These are phyloP conservation scores for Caloboletus inedulis DNA, from an alignment of 1,284 basidiomycete species.

Conservation along the genomic window DNA sequence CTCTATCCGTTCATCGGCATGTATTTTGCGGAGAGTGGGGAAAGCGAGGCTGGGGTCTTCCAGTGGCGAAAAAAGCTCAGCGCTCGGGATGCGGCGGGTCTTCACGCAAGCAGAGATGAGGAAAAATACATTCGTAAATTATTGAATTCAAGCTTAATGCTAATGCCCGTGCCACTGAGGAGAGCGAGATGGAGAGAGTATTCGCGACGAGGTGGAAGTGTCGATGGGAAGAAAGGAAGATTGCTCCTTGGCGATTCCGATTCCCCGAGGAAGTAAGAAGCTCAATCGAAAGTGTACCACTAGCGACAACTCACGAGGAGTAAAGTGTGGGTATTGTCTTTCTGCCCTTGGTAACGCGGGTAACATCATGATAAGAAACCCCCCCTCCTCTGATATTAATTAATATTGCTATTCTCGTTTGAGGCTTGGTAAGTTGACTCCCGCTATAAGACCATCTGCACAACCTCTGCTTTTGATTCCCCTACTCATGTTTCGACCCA, in stretches of 20 bases:
- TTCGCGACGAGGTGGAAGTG: slow-evolving; percentile 29
- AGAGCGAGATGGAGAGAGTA: slow-evolving; percentile 35
- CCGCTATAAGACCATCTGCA: slow-evolving; percentile 12
- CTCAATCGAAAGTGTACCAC: neutral
- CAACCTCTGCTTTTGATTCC: neutral
- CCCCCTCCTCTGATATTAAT: slow-evolving; percentile 1
- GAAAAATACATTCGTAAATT: slow-evolving; percentile 29
- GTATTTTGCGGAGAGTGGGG: slow-evolving; percentile 35
- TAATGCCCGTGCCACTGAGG: slow-evolving; percentile 43
- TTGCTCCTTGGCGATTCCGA: neutral
- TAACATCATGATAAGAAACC: slow-evolving; percentile 1
- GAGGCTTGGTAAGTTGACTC: neutral
- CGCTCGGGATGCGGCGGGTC: slow-evolving; percentile 22
- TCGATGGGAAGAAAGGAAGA: neutral
- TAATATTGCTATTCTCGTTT: slow-evolving; percentile 4
- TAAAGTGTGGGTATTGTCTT: neutral
- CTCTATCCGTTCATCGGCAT: slow-evolving; percentile 29
- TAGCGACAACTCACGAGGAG: neutral
- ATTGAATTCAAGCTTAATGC: slow-evolving; percentile 22
- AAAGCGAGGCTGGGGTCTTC: slow-evolving; percentile 24
- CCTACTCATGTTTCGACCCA: slow-evolving; percentile 6
- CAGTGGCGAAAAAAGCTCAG: slow-evolving; percentile 24
- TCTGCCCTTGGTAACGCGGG: slow-evolving; percentile 12
- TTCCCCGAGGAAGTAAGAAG: neutral
- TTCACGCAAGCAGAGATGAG: slow-evolving; percentile 31